Evolutionary conservation across 2,329 filamentous ascomycete species (phyloP).

Genomic region (Fonsecaea multimorphosa): DNA sequence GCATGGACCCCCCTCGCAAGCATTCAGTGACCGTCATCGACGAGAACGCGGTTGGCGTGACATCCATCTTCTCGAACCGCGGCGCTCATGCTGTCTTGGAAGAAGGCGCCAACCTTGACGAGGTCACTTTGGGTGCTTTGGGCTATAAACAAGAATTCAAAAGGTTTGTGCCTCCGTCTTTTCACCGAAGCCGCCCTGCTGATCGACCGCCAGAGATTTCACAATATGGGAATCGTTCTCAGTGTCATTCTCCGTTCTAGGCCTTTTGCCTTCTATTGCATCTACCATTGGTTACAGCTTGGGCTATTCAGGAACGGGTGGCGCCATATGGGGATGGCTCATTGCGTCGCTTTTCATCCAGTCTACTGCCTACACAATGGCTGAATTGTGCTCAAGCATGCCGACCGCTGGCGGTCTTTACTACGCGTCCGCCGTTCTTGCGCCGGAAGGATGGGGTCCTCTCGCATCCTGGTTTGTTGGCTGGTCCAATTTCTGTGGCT

Average conservation of each 20-base stretch:
- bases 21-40: slow-evolving; percentile 30
- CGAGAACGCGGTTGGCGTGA: slow-evolving; percentile 34
- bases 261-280: slow-evolving; percentile 49
- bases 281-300: slow-evolving; percentile 47
- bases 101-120: slow-evolving; percentile 46
- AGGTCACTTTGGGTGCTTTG: slow-evolving; percentile 50
- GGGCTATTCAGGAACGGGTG: slow-evolving; percentile 44
- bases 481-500: slow-evolving; percentile 44
- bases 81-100: slow-evolving; percentile 36
- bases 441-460: slow-evolving; percentile 42
- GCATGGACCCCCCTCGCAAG: slow-evolving; percentile 24
- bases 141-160: slow-evolving; percentile 48
- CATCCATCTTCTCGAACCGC: slow-evolving; percentile 34
- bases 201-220: slow-evolving; percentile 39
- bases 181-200: not conserved
- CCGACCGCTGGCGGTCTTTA: slow-evolving; percentile 46
- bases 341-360: slow-evolving; percentile 44
- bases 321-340: slow-evolving; percentile 45
- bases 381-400: slow-evolving; percentile 46
- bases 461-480: slow-evolving; percentile 41
- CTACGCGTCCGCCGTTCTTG: slow-evolving; percentile 44
- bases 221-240: slow-evolving; percentile 45
- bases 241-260: slow-evolving; percentile 47
- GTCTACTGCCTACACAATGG: slow-evolving; percentile 45
- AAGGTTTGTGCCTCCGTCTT: slow-evolving; percentile 13